These are phyloP conservation scores for Onygena corvina DNA, from an alignment of 2,329 filamentous ascomycete species.

Conservation along the genomic window DNA sequence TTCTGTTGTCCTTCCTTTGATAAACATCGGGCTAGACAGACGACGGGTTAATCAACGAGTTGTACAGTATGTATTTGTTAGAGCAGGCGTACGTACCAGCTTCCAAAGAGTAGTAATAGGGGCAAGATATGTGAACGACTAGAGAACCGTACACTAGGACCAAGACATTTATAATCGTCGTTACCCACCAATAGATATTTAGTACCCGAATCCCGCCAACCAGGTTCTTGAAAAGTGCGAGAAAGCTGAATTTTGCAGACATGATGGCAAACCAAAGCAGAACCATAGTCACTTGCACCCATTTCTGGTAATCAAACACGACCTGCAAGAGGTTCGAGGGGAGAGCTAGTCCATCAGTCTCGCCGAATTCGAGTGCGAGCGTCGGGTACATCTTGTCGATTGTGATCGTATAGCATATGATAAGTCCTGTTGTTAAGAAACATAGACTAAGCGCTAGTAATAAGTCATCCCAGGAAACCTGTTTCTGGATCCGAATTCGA, in stretches of 20 bases:
- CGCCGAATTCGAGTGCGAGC: background rate
- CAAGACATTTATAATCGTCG: background rate
- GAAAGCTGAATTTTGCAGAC: conserved; percentile 2
- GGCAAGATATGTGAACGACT: conserved; percentile 1
- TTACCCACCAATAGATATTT: conserved; percentile 4
- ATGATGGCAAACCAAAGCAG: conserved; percentile 2
- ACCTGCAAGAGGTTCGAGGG: background rate
- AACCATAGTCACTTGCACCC: background rate
- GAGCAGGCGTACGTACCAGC: background rate
- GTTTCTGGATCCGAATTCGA: background rate
- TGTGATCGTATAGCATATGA: background rate
- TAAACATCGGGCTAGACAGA: background rate
- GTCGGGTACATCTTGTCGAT: conserved; percentile 4
- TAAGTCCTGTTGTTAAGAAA: background rate
- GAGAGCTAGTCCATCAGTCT: background rate
- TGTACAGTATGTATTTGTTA: background rate
- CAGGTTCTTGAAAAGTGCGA: background rate
- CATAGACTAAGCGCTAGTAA: background rate
- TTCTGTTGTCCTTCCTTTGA: background rate
- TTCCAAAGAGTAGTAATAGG: conserved; percentile 4
- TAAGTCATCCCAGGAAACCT: conserved; percentile 2
- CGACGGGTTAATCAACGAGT: background rate
- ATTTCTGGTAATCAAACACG: conserved; percentile 6
- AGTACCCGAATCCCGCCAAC: background rate
- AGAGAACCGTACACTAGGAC: background rate